phyloP scores from a whole-genome alignment of 1,139 yeast species.

The Blastobotrys raffinosifermentans region DNA sequence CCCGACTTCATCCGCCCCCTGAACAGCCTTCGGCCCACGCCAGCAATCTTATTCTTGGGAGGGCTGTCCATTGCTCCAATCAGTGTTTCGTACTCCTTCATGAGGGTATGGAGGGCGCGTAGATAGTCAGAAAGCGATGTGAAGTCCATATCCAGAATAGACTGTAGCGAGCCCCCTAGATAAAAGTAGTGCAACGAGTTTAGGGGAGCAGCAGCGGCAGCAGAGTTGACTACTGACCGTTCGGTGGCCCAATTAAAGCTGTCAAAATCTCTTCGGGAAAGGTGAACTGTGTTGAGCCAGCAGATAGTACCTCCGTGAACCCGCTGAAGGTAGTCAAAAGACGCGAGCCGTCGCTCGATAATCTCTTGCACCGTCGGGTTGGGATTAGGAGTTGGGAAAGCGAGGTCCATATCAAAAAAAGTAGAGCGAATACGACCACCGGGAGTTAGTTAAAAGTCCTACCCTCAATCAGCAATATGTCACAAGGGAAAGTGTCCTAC shows the following conservation, averaged over 20 bases:
- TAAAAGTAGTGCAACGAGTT: slow-evolving; percentile 22
- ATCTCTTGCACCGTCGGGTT: slow-evolving; percentile 11
- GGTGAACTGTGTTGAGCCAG: slow-evolving; percentile 23
- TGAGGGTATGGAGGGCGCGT: slow-evolving; percentile 15
- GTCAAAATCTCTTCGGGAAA: slow-evolving; percentile 22
- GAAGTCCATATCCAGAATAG: slow-evolving; percentile 16
- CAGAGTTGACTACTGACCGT: slow-evolving; percentile 12
- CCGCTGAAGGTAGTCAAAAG: slow-evolving; percentile 24
- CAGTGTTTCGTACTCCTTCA: slow-evolving; percentile 24
- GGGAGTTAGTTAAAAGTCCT: too few relatives aligned
- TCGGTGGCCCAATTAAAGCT: slow-evolving; percentile 13
- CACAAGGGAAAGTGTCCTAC: too few relatives aligned
- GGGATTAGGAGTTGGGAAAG: slow-evolving; percentile 1
- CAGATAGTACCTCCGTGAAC: slow-evolving; percentile 21
- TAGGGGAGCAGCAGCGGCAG: slow-evolving; percentile 13
- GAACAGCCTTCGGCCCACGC: slow-evolving; percentile 25
- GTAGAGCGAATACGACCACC: too few relatives aligned
- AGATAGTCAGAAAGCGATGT: slow-evolving; percentile 19
- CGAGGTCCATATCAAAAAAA: background rate
- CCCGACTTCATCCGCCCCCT: slow-evolving; percentile 21
- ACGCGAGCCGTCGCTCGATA: slow-evolving; percentile 20
- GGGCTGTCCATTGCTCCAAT: slow-evolving; percentile 16
- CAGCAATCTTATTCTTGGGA: slow-evolving; percentile 21
- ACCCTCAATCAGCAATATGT: too few relatives aligned
- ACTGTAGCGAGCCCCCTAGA: slow-evolving; percentile 24